Conservation (phyloP, 2,329 filamentous ascomycete genomes). For the Colletotrichum lindemuthianum region DNA sequence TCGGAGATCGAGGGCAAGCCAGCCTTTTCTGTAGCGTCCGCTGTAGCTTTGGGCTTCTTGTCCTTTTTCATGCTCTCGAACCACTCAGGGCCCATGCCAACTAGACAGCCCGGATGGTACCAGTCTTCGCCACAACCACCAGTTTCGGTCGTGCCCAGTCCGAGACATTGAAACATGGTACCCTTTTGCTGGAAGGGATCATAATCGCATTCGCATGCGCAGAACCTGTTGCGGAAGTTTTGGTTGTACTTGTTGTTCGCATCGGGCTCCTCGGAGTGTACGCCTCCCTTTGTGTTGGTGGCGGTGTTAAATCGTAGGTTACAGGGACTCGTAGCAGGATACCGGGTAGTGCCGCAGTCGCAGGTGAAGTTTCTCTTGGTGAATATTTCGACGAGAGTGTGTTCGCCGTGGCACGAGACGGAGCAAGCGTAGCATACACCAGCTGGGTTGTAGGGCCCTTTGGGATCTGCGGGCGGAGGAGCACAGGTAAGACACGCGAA, state of each 20-base stretch:
- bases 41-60: conserved; percentile 43
- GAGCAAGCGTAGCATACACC: conserved; percentile 97
- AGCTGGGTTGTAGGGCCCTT: conserved; percentile 75
- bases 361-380: conserved; percentile 95
- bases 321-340: conserved; percentile 77
- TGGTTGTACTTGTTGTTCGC: conserved; percentile 90
- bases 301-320: conserved; percentile 75
- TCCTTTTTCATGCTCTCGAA: conserved; percentile 62
- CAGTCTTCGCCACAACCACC: conserved; percentile 97
- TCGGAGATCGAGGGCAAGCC: conserved; percentile 62
- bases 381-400: conserved; percentile 94
- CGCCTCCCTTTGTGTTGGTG: conserved; percentile 80
- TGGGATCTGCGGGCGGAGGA: conserved; percentile 73
- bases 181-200: conserved; percentile 90
- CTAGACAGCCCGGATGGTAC: conserved; percentile 94
- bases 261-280: conserved; percentile 79
- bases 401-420: conserved; percentile 95
- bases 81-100: conserved; percentile 82
- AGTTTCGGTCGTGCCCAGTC: conserved; percentile 79
- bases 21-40: conserved; percentile 34
- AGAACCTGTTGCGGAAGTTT: conserved; percentile 94
- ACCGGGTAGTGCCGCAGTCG: conserved; percentile 90
- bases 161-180: conserved; percentile 98
- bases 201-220: conserved; percentile 88
- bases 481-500: conserved; percentile 97